Evolutionary conservation across 164 flowering plant genomes (phyloP).

Genomic region (Aristolochia californica): DNA sequence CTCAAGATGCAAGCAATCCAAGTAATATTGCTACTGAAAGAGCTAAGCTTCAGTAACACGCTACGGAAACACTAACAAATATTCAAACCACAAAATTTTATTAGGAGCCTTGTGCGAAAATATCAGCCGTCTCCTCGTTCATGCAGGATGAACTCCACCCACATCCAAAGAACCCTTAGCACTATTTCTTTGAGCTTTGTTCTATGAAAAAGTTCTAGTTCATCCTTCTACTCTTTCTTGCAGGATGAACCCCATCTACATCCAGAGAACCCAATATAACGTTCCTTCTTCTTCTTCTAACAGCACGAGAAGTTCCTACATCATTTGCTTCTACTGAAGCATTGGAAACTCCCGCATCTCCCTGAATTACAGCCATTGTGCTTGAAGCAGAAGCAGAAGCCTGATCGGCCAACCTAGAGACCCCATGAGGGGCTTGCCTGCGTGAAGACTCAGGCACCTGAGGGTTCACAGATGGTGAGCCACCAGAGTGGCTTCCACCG

Average conservation of each 20-base stretch:
- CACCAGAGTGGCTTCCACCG: constrained; percentile 10
- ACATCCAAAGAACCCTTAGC: too few species aligned
- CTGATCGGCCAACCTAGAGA: constrained; percentile 15
- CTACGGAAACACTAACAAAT: constrained; percentile 2
- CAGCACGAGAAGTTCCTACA: constrained; percentile 20
- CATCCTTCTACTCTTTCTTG: constrained; percentile 16
- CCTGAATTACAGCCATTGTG: constrained; percentile 28
- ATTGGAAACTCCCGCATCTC: constrained; percentile 14
- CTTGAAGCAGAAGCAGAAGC: constrained; percentile 26
- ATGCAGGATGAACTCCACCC: too few species aligned
- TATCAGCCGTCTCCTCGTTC: too few species aligned
- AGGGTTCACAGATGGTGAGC: constrained; percentile 13
- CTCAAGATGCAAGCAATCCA: background rate
- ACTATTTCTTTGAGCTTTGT: background rate
- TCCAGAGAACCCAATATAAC: constrained; percentile 14
- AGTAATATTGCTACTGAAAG: background rate
- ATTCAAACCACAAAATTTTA: background rate
- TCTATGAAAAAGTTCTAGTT: constrained; percentile 8
- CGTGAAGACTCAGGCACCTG: constrained; percentile 4
- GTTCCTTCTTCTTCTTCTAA: constrained; percentile 20
- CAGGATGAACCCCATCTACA: constrained; percentile 20
- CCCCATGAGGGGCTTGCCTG: constrained; percentile 6
- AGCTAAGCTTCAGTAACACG: constrained; percentile 1
- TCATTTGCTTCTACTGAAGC: constrained; percentile 16
- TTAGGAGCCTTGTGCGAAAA: too few species aligned